Percentiles rank a stretch among this genome's conserved stretches.
phyloP scores from a whole-genome alignment of 1,284 basidiomycete genomes.

The Boletus sp. region DNA sequence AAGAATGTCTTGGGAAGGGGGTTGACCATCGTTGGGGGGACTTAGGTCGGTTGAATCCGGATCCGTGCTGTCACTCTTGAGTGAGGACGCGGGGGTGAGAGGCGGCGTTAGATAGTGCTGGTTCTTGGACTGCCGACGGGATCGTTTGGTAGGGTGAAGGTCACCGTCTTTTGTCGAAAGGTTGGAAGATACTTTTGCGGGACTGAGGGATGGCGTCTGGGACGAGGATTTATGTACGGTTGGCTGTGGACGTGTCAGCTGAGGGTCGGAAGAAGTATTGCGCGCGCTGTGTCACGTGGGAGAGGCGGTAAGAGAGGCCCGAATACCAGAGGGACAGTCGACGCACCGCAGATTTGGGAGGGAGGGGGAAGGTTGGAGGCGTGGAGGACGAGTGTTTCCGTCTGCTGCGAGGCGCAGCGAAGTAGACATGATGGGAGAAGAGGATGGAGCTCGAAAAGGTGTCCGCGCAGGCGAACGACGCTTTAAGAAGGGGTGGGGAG shows the following conservation, averaged over 20 bases:
- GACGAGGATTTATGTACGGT: slow-evolving; percentile 17
- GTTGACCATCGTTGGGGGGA: slow-evolving; percentile 10
- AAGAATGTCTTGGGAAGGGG: slow-evolving; percentile 3
- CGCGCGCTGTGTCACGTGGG: slow-evolving; percentile 24
- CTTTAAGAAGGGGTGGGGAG: slow-evolving; percentile 34
- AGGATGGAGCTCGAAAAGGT: slow-evolving; percentile 33
- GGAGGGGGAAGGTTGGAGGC: slow-evolving; percentile 57
- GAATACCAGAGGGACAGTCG: neutral
- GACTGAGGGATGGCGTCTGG: slow-evolving; percentile 15
- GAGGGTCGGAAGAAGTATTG: slow-evolving; percentile 34
- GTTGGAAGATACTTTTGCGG: slow-evolving; percentile 15
- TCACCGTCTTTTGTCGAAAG: slow-evolving; percentile 21
- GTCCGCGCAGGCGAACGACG: slow-evolving; percentile 23
- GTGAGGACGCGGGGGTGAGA: slow-evolving; percentile 51
- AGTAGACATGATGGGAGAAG: slow-evolving; percentile 30
- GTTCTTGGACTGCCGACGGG: slow-evolving; percentile 28
- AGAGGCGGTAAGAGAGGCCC: slow-evolving; percentile 12
- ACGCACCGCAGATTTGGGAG: slow-evolving; percentile 56
- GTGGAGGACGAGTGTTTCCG: slow-evolving; percentile 36
- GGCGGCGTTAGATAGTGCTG: slow-evolving; percentile 51
- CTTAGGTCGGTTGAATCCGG: slow-evolving; percentile 27
- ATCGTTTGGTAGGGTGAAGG: slow-evolving; percentile 17
- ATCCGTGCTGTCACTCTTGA: slow-evolving; percentile 39
- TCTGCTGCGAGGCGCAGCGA: slow-evolving; percentile 27
- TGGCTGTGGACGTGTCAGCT: slow-evolving; percentile 31